Base-by-base conservation (phyloP, 257 asterid species). In the Lycium barbarum region DNA sequence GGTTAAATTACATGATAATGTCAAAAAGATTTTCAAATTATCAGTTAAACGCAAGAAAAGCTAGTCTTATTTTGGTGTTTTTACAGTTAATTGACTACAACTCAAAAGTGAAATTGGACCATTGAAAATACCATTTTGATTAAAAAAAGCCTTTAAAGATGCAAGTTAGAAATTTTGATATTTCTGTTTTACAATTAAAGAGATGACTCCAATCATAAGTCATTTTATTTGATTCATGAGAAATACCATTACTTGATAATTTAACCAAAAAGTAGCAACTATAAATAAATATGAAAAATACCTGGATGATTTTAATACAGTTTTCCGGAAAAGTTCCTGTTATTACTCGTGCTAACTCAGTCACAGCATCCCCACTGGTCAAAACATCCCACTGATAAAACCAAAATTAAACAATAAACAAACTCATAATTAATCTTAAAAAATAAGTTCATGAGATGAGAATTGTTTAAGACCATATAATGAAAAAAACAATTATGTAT, bases 341-440 rank as follows among this genome's bases (percentile, higher is more conserved):
- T 35, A 93, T 63, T 86, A 95, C 83, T 80, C 80, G 91, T 14
- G 96, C 95, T 26, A 92, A 89, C 57, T 89, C 86, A 80, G 40
- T 80, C 63, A 87, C 87, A 7, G 90, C 88, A 79, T 84, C 87
- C 47, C 91, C 95, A 83, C 86, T 45, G 18, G 91, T 88, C 54
- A 93, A 72, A 45, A 88, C 90, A 83, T 95, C 98, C 98, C 98
- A 95, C 97, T 95, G 88, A 87, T 36, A 36, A 9, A 8, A 40
- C 14, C 26, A 18, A 3, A 17, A 43, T 57, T 9, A 59, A 4
- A 17, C 2, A 13, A 78, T 43, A 51, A 1, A 53, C 22, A 18
- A 55, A n/a, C 0, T 35, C 2, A 13, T 51, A 76, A 76, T 7
- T 4, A 76, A 6, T 51, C 38, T 1, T 13, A 0, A 71, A 76